These are phyloP conservation scores for Sherardia arvensis DNA, from an alignment of 257 asterid genomes.

Conservation along the genomic window DNA sequence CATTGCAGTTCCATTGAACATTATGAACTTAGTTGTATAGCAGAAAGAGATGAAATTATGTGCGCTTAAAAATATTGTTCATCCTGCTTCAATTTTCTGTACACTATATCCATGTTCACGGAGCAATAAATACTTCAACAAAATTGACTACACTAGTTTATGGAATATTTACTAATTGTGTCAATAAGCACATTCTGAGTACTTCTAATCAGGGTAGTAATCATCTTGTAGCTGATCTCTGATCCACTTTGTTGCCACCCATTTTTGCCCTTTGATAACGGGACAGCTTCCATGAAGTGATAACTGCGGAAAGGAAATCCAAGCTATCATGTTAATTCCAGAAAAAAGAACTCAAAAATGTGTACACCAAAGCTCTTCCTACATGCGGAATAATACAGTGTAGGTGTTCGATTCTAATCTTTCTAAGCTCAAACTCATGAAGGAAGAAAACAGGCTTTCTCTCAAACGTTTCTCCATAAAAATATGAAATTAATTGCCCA, in stretches of 20 bases:
- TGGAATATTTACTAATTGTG: background rate
- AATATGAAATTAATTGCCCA: background rate
- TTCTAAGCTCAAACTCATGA: background rate
- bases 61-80: background rate
- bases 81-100: background rate
- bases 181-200: background rate
- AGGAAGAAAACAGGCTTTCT: background rate
- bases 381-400: background rate
- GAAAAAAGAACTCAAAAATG: background rate
- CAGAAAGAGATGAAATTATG: background rate
- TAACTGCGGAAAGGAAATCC: slow-evolving; percentile 30
- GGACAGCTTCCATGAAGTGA: slow-evolving; percentile 98
- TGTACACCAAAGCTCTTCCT: background rate
- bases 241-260: slow-evolving; percentile 99
- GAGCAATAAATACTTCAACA: background rate
- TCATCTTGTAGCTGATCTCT: slow-evolving; percentile 24
- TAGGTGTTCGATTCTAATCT: background rate
- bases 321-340: background rate
- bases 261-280: slow-evolving; percentile 77
- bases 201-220: background rate
- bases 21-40: background rate
- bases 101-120: background rate
- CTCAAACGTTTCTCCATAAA: background rate
- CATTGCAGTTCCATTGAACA: background rate
- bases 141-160: too few species aligned